Conservation (phyloP, 768 basidiomycete genomes). For the Leccinellum luteum region DNA sequence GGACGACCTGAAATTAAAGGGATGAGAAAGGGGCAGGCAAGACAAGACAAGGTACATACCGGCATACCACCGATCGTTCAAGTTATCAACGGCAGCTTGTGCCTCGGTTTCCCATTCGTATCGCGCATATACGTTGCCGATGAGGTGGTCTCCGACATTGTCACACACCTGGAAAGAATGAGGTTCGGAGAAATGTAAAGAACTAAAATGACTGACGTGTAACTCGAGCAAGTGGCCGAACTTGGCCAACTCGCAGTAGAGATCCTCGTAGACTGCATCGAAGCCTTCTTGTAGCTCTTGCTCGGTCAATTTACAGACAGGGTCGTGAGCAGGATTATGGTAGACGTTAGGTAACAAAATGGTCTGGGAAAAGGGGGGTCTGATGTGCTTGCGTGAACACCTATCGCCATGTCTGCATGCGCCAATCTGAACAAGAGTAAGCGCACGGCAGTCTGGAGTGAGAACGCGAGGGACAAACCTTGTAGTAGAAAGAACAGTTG, state of each 20-base stretch:
- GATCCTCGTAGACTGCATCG: conserved; percentile 91
- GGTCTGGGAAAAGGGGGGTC: conserved; percentile 96
- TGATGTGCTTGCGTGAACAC: conserved; percentile 97
- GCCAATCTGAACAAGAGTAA: conserved; percentile 65
- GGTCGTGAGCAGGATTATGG: conserved; percentile 95
- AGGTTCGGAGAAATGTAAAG: not conserved
- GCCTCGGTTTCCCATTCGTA: conserved; percentile 99
- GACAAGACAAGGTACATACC: conserved; percentile 41
- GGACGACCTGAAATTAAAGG: conserved; percentile 66
- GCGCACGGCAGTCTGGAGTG: not conserved
- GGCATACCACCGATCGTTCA: conserved; percentile 98
- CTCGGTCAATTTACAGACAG: conserved; percentile 82
- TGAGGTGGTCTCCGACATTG: conserved; percentile 98
- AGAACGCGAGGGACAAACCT: conserved; percentile 46
- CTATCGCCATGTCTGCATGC: conserved; percentile 98
- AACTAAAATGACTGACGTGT: conserved; percentile 57
- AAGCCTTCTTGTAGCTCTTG: conserved; percentile 90
- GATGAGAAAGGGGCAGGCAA: conserved; percentile 3
- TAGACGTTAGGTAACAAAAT: conserved; percentile 96
- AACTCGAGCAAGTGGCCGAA: conserved; percentile 95
- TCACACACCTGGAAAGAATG: conserved; percentile 72
- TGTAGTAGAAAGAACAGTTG: conserved; percentile 99
- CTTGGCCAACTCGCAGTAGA: conserved; percentile 92
- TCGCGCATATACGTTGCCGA: conserved; percentile 96
- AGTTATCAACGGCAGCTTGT: conserved; percentile 83